These are phyloP conservation scores for Neopestalotiopsis sp. DNA, from an alignment of 2,329 filamentous ascomycete genomes.

Conservation along the genomic window DNA sequence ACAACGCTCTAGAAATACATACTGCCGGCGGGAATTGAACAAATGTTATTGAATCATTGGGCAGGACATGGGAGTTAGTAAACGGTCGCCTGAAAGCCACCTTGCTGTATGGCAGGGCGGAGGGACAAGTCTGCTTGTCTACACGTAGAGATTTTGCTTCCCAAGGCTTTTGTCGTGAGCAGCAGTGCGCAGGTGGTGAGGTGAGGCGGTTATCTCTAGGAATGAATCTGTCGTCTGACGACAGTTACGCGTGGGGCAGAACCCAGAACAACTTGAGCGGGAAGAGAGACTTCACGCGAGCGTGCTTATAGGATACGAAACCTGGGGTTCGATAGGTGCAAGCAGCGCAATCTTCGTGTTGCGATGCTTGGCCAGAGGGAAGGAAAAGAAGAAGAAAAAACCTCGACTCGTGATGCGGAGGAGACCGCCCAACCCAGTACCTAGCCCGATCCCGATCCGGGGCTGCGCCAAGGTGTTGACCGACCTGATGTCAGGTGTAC, in stretches of 20 bases:
- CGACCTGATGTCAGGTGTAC: too few species aligned
- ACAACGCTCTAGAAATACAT: neutral
- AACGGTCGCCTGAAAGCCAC: slow-evolving; percentile 1
- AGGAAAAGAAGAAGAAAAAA: too few species aligned
- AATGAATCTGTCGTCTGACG: neutral
- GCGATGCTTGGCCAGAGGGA: too few species aligned
- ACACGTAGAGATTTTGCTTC: neutral
- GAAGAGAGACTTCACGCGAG: too few species aligned
- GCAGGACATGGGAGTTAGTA: neutral
- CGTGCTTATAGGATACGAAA: too few species aligned
- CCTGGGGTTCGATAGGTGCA: too few species aligned
- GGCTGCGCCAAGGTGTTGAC: too few species aligned
- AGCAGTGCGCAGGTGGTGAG: neutral
- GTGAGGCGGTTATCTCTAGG: neutral
- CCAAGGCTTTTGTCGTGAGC: neutral
- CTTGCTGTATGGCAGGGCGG: neutral
- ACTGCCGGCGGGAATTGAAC: slow-evolving; percentile 27
- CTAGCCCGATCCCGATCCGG: too few species aligned
- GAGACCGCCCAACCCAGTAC: too few species aligned
- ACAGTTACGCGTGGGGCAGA: slow-evolving; percentile 3
- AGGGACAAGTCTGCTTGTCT: neutral
- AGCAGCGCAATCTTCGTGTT: too few species aligned
- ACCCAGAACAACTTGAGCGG: too few species aligned
- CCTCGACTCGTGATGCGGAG: too few species aligned
- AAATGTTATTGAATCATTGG: slow-evolving; percentile 53